phyloP scores from a whole-genome alignment of 371 early-diverging fungal species.

The Zychaea mexicana region DNA sequence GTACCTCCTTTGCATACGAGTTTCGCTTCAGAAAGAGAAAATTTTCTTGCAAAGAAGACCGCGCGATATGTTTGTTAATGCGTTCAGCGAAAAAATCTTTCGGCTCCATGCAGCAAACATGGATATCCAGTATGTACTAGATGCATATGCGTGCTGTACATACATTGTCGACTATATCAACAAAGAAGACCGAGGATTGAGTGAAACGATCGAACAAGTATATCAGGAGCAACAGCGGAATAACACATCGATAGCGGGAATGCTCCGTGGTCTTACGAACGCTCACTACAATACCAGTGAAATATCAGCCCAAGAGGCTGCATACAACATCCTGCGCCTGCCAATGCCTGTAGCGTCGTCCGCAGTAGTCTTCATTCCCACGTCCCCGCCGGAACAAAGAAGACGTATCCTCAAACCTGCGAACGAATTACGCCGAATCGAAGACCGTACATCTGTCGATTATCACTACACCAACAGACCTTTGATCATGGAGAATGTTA shows the following conservation, averaged over 20 bases:
- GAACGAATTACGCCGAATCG: too few species aligned
- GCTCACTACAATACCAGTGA: not conserved
- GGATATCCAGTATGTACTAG: slow-evolving; percentile 1
- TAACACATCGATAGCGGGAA: not conserved
- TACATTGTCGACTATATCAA: slow-evolving; percentile 1
- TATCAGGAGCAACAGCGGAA: not conserved
- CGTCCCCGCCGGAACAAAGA: too few species aligned
- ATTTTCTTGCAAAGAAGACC: not conserved
- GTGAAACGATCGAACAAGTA: not conserved
- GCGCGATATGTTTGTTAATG: not conserved
- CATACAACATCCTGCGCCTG: too few species aligned
- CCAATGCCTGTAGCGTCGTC: too few species aligned
- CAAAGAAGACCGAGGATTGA: not conserved
- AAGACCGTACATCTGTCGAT: not conserved
- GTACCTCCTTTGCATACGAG: not conserved
- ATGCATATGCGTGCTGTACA: not conserved
- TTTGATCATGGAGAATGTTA: not conserved
- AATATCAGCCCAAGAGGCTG: too few species aligned
- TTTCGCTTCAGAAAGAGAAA: not conserved
- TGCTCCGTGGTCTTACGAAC: not conserved
- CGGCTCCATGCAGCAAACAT: not conserved
- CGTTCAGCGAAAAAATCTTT: not conserved
- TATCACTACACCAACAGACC: not conserved
- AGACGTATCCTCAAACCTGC: too few species aligned
- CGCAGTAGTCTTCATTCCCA: too few species aligned